phyloP scores from a whole-genome alignment of 164 flowering plant species.

The Magnolia officinalis region DNA sequence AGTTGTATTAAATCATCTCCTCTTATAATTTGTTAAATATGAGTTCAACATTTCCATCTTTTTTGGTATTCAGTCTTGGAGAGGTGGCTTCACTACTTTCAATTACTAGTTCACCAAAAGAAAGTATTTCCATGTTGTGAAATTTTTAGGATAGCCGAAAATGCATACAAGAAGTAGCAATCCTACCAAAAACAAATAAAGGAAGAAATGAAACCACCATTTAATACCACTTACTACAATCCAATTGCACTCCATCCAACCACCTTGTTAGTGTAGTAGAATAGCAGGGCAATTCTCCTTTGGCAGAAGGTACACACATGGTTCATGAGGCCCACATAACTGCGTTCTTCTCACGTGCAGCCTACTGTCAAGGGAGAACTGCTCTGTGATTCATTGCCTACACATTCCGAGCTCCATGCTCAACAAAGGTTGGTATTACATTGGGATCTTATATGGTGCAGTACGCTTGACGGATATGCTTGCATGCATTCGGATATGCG shows the following conservation, averaged over 20 bases:
- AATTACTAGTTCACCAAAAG: no score
- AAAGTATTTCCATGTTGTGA: no score
- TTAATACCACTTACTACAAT: background rate
- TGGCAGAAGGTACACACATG: background rate
- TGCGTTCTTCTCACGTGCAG: background rate
- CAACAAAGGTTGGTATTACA: background rate
- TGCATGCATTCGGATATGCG: background rate
- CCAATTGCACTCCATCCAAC: background rate
- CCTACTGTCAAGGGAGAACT: slow-evolving; percentile 2
- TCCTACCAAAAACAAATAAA: background rate
- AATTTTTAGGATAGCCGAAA: no score
- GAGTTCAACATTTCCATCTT: no score
- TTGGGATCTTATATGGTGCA: background rate
- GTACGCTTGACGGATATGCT: background rate
- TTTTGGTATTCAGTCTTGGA: no score
- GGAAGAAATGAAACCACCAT: background rate
- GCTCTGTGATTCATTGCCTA: background rate
- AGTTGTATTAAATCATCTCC: no score
- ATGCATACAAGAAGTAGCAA: background rate
- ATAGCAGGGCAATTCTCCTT: slow-evolving; percentile 9
- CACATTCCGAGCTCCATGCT: background rate
- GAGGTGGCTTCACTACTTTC: no score
- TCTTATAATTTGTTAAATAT: no score
- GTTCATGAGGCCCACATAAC: background rate
- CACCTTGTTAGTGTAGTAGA: background rate